phyloP scores from a whole-genome alignment of 352 stramenopile genomes.

The Phytophthora meadii region DNA sequence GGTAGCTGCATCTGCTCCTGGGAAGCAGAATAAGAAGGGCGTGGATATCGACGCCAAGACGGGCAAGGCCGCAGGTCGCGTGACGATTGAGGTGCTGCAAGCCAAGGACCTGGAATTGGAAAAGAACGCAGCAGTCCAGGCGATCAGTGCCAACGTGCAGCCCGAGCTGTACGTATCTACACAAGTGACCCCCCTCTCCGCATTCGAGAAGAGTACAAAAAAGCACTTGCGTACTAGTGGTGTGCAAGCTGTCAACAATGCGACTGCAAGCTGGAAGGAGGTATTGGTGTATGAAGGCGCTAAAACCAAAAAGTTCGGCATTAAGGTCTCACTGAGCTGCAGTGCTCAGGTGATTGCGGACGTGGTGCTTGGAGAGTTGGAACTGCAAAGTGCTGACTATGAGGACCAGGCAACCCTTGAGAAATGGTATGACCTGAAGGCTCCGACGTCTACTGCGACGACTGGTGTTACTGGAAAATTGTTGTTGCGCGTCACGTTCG shows the following conservation, averaged over 20 bases:
- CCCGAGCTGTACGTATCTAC: slow-evolving; percentile 66
- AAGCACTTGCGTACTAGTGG: slow-evolving; percentile 65
- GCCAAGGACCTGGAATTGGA: slow-evolving; percentile 44
- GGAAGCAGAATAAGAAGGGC: slow-evolving; percentile 80
- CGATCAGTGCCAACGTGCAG: slow-evolving; percentile 37
- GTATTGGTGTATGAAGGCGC: slow-evolving; percentile 64
- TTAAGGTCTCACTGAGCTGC: slow-evolving; percentile 70
- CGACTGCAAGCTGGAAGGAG: slow-evolving; percentile 56
- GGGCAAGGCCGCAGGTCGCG: slow-evolving; percentile 60
- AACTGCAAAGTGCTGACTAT: slow-evolving; percentile 59
- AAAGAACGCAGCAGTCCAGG: slow-evolving; percentile 36
- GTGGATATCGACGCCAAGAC: slow-evolving; percentile 67
- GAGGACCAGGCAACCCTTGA: slow-evolving; percentile 67
- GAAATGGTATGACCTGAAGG: slow-evolving; percentile 61
- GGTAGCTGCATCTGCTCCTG: slow-evolving; percentile 26
- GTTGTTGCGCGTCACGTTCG: slow-evolving; percentile 65
- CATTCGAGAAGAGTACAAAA: slow-evolving; percentile 75
- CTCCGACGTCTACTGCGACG: slow-evolving; percentile 35
- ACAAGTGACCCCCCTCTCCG: slow-evolving; percentile 60
- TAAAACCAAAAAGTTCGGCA: slow-evolving; percentile 71
- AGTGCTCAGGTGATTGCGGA: slow-evolving; percentile 70
- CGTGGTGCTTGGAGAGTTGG: slow-evolving; percentile 70
- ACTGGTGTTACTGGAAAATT: slow-evolving; percentile 47
- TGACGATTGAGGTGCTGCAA: slow-evolving; percentile 60
- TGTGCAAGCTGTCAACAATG: slow-evolving; percentile 22